phyloP scores from a whole-genome alignment of 1,284 basidiomycete species.

The Ustilago xerochloae region DNA sequence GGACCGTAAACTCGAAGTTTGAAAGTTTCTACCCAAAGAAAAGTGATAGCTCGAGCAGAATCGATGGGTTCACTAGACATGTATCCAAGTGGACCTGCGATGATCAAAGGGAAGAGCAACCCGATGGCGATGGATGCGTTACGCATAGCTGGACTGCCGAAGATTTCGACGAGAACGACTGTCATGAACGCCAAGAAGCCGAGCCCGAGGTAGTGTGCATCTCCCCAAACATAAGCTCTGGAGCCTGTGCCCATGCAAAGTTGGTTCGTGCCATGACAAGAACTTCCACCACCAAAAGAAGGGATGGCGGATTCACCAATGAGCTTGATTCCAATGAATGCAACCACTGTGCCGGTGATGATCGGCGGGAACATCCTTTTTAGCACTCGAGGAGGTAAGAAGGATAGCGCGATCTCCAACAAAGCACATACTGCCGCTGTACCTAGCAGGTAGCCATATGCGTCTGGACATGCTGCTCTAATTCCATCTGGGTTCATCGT shows the following conservation, averaged over 20 bases:
- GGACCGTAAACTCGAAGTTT: slow-evolving; percentile 82
- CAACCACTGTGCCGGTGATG: slow-evolving; percentile 73
- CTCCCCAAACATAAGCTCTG: slow-evolving; percentile 75
- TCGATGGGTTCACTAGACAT: slow-evolving; percentile 45
- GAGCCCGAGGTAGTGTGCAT: slow-evolving; percentile 83
- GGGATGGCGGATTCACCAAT: slow-evolving; percentile 78
- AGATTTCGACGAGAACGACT: slow-evolving; percentile 79
- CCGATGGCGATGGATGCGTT: slow-evolving; percentile 71
- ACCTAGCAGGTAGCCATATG: slow-evolving; percentile 72
- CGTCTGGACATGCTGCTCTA: slow-evolving; percentile 73
- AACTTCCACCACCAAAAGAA: slow-evolving; percentile 82
- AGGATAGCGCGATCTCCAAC: slow-evolving; percentile 81
- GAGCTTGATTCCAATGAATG: slow-evolving; percentile 77
- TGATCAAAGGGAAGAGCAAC: slow-evolving; percentile 56
- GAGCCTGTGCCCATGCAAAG: slow-evolving; percentile 72
- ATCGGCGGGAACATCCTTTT: slow-evolving; percentile 82
- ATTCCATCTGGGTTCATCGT: slow-evolving; percentile 76
- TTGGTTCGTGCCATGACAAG: slow-evolving; percentile 73
- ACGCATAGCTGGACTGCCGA: slow-evolving; percentile 81
- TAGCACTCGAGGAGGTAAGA: slow-evolving; percentile 74
- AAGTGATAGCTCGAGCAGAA: slow-evolving; percentile 51
- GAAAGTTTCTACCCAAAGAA: slow-evolving; percentile 78
- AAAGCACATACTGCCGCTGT: slow-evolving; percentile 82
- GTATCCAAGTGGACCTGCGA: slow-evolving; percentile 58
- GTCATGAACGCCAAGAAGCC: slow-evolving; percentile 84